Percentiles rank a stretch among this genome's conserved stretches.
phyloP scores from a whole-genome alignment of 2,329 filamentous ascomycete species.

The Elsinoe fawcettii region DNA sequence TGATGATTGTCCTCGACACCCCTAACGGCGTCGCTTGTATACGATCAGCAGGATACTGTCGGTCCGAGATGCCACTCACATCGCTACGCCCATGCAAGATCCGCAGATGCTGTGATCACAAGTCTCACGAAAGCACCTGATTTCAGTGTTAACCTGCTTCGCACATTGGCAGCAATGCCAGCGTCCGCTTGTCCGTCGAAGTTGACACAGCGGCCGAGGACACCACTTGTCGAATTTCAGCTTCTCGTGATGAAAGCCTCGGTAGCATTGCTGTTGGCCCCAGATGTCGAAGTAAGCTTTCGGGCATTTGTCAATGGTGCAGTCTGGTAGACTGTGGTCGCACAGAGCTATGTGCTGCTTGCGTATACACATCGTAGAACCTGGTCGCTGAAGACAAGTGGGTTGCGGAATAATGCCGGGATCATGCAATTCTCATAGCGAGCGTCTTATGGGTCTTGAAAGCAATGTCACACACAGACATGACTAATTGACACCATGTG shows the following conservation, averaged over 20 bases:
- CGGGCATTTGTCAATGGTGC: background rate
- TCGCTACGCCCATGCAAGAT: background rate
- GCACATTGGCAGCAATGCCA: slow-evolving; percentile 1
- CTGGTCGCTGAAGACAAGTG: background rate
- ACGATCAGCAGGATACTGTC: background rate
- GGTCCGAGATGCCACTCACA: background rate
- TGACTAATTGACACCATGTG: too few relatives aligned
- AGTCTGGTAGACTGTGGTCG: background rate
- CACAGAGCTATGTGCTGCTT: background rate
- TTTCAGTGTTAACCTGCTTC: background rate
- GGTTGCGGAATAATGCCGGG: background rate
- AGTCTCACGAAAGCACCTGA: background rate
- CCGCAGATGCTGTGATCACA: background rate
- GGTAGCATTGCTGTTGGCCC: background rate
- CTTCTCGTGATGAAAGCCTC: background rate
- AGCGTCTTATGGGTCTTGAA: too few relatives aligned
- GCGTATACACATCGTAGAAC: background rate
- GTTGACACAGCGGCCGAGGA: background rate
- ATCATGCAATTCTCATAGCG: background rate
- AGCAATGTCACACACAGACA: too few relatives aligned
- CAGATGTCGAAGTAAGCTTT: background rate
- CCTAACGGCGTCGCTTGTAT: background rate
- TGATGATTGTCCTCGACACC: background rate
- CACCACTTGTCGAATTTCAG: background rate
- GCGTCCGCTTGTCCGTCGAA: background rate